Base-by-base conservation (phyloP, 2,329 filamentous ascomycete genomes). In the Fusarium austroafricanum region DNA sequence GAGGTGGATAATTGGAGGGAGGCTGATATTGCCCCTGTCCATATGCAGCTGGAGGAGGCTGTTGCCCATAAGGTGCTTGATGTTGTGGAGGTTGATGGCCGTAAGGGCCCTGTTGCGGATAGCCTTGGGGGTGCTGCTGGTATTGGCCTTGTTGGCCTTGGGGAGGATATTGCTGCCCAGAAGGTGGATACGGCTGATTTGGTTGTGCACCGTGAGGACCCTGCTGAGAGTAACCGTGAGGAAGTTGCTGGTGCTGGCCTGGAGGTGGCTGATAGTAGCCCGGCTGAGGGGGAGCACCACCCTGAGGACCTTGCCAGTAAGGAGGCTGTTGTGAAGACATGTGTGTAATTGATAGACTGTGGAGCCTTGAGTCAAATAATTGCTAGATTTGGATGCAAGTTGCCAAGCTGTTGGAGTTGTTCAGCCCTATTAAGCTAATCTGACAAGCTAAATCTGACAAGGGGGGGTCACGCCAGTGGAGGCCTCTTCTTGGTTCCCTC, bases 281-380 rank as follows among this genome's bases (percentile, higher is more conserved):
- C 17, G 44, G 51, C 4, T 54, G 55, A 23, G 56, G 53, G 6
- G 66, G 29, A 5, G 55, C 54, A 0, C 65, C 57, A 4, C 55
- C 45, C 26, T 62, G 61, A 12, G 47, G 38, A 9, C 46, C 54
- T 21, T 72, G 71, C 46, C 67, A 67, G 47, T 69, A 73, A 14
- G 71, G 70, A 4, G 65, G 67, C 37, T 73, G 71, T 38, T 55
- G 61, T 38, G 60, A 59, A 47, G 55, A 49, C 60, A 63, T 63
- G 21, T 18, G 11, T 14, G 4, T 10, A n/a, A 18, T 33, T n/a
- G 15, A 5, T 14, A 15, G 4, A 8, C 3, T 37, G 10, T 37
- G 21, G 23, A 39, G 20, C 33, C 31, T 17, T 26, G 12, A 15
- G 23, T 10, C 3, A 17, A 45, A 10, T 9, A 10, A 20, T 28